Base-by-base conservation (phyloP, 768 basidiomycete genomes). In the Candolleomyces efflorescens region DNA sequence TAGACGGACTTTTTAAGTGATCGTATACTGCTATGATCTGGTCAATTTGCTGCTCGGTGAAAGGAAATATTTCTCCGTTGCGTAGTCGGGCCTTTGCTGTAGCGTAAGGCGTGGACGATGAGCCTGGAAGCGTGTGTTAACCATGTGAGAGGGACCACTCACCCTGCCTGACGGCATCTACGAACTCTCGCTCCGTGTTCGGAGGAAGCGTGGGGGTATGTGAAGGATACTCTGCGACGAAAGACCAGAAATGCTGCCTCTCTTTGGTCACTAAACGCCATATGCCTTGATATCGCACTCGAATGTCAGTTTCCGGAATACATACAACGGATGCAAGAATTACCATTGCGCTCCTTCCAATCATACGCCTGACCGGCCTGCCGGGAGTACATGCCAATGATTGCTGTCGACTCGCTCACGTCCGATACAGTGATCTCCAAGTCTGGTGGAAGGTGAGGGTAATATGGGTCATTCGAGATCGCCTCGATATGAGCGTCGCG, bases 141-240 rank as follows among this genome's bases (percentile, higher is more conserved):
- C 23, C 17, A 32, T 43, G 15, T 11, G 41, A 53, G 11, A 36
- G 58, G 18, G 56, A 43, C 43, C 62, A 59, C 67, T 58, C 58
- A 75, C 76, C 76, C 51, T 67, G 60, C 11, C 49, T 60, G 51
- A 78, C 63, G 13, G 72, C 66, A 23, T 68, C 63, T 6, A 68
- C 64, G 50, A 76, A 78, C 41, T 70, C 66, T 3, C 58, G 54
- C 59, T 78, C 76, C 11, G 71, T 62, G 59, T 66, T 63, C 6
- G 68, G 71, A 15, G 76, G 75, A 46, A 78, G 70, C 27, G 68
- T 62, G 13, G 59, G 51, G 58, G 75, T 73, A 60, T 78, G 77
- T 3, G 73, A 74, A 11, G 77, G 77, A 58, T 73, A 78, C 61
- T 77, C 77, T 27, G 74, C 72, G 39, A 78, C 67, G 59, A 71